Base-by-base conservation (phyloP, 2,329 filamentous ascomycete species). In the Waltergamsia citrina region DNA sequence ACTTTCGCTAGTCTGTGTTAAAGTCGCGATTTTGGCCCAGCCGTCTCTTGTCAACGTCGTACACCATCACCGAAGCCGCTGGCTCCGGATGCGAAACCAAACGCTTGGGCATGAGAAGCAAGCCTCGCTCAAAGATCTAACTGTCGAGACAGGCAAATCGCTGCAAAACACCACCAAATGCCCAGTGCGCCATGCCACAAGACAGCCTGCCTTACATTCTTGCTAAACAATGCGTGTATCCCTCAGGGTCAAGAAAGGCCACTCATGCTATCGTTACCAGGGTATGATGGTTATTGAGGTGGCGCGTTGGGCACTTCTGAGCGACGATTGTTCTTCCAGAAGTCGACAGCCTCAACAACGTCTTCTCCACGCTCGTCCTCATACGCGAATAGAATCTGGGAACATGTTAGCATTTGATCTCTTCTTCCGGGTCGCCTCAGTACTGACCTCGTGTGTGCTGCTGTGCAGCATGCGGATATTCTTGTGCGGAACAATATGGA, bases 381-480 rank as follows among this genome's bases (percentile, higher is more conserved):
- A 56, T 95, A 95, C 32, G 92, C 90, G 60, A 95, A 96, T 34
- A 98, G 63, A 47, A 98, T 96, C 92, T 98, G 26, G 17, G 5
- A 6, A 15, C 12, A 16, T 24, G 18, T 32, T 22, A 6, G 20
- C 20, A 15, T 21, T 15, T 11, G 31, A 7, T n/a, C n/a, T n/a
- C n/a, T n/a, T n/a, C n/a, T n/a, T n/a, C n/a, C n/a, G n/a, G n/a
- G n/a, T n/a, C n/a, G n/a, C n/a, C n/a, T n/a, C 10, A 19, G 29
- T 12, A 36, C 74, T 63, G 65, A 94, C 92, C 80, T 98, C 92
- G 66, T 94, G 79, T 38, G 90, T 94, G 50, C 86, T 94, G 56
- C 87, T 90, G 63, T 98, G 92, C 46, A 98, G 69, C 87, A 96
- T 95, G 50, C 92, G 78, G 50, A 95, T 93, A 52, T 94, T 95